Evolutionary conservation across 768 basidiomycete species (phyloP), one percentile per base, ranked within the genome.

Genomic region (Rubroboletus pulcherrimus): DNA sequence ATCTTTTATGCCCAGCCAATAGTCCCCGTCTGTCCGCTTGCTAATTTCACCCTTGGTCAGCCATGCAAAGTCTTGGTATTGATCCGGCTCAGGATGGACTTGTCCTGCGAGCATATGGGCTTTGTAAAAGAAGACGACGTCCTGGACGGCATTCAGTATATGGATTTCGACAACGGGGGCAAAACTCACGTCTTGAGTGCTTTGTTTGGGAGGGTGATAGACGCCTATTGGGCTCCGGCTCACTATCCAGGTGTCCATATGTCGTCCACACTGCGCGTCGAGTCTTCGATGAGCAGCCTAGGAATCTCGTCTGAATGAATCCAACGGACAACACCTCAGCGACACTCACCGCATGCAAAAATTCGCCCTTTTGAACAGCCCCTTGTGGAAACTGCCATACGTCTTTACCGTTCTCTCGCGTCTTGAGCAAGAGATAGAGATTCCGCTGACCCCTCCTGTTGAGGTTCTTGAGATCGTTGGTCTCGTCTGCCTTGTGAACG

Each of bases 211-310:
- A 58, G 81, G 81, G 66, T 85, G 81, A 71, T 84, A 81, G 51
- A 91, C 79, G 5, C 93, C 93, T 61, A 96, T 83, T 4, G 96
- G 96, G 53, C 88, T 89, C 51, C 87, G 83, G 49, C 91, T 84
- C n/a, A 96, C 92, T 58, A 95, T 77, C 95, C 96, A 98, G 12
- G 85, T 85, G 65, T 98, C 94, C 88, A 98, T 92, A 49, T 84
- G 74, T 41, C 79, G 75, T 10, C 94, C 94, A 59, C 89, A 91
- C 66, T 88, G 81, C 3, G 82, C 79, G 46, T 75, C 73, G 21
- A 98, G 77, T 56, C 87, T 82, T 47, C 86, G 78, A 50, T 84
- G 78, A 5, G 93, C 92, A 38, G 92, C 86, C 88, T 93, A 55
- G 1, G 3, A 62, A 26, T 38, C 37, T 19, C 10, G 41, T 35